These are phyloP conservation scores for Setomelanomma holmii DNA, from an alignment of 2,329 filamentous ascomycete species.

Conservation along the genomic window DNA sequence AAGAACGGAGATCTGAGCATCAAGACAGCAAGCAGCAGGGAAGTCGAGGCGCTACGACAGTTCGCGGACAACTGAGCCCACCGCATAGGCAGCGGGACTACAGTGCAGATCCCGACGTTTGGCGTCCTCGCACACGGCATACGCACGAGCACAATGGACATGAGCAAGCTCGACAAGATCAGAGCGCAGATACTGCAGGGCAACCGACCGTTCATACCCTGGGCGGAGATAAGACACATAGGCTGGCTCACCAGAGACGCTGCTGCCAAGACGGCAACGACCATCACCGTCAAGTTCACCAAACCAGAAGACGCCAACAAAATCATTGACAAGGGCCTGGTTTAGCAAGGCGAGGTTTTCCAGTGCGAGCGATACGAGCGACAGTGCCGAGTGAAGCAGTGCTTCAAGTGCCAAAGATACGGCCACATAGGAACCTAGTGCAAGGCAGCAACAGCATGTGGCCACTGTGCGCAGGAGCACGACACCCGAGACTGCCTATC, in stretches of 20 bases:
- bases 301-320: slow-evolving; percentile 25
- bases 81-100: slow-evolving; percentile 11
- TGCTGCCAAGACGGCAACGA: background rate
- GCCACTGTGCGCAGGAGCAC: slow-evolving; percentile 18
- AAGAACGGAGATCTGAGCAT: slow-evolving; percentile 27
- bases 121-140: slow-evolving; percentile 13
- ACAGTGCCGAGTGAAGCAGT: slow-evolving; percentile 18
- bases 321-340: slow-evolving; percentile 22
- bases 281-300: slow-evolving; percentile 20
- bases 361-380: slow-evolving; percentile 21
- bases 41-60: slow-evolving; percentile 18
- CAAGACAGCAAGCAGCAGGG: slow-evolving; percentile 17
- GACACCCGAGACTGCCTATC: slow-evolving; percentile 12
- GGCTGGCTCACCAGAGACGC: too few relatives aligned
- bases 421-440: slow-evolving; percentile 27
- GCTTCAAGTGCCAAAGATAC: slow-evolving; percentile 26
- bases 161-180: slow-evolving; percentile 19
- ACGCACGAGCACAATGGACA: slow-evolving; percentile 21
- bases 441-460: slow-evolving; percentile 24
- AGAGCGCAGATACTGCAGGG: slow-evolving; percentile 20
- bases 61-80: slow-evolving; percentile 21
- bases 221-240: slow-evolving; percentile 5
- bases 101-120: slow-evolving; percentile 16
- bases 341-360: slow-evolving; percentile 22
- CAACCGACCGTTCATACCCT: slow-evolving; percentile 23